Evolutionary conservation across 78 protist genomes (phyloP), one percentile per base, ranked within the genome.

Genomic region (Mantamonas sphyraenae): DNA sequence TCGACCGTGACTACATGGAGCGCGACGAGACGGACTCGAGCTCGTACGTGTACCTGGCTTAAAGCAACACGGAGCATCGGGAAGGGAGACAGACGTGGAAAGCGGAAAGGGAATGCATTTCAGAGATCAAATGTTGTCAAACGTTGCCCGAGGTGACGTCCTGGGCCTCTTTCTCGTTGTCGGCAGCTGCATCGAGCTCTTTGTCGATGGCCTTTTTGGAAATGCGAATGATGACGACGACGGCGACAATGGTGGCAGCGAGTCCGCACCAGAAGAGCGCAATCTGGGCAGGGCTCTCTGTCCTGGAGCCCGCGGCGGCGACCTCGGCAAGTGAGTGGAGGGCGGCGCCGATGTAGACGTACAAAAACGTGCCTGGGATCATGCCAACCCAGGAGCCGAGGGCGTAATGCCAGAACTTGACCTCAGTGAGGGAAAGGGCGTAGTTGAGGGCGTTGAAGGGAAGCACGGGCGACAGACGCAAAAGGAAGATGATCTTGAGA

Each of bases 1-100:
- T 95, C 17, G 98, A 95, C 14, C 87, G 95, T 22, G 98, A 93
- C 64, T 95, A 95, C 58, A 57, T 95, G 20, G 90, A 86, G 66
- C 79, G 98, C 59, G 89, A 81, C 68, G 77, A 59, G 47, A 77
- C 76, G 34, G 58, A 88, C 51, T 67, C 91, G 2, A 64, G 55
- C 76, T 28, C 28, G 45, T 94, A 94, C 85, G 58, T 64, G 55
- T 94, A 94, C 53, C 66, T 94, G 42, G 95, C 98, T 1, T 91
- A 64, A 69, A 35, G 22, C 22, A 10, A 42, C 47, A 10, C 47
- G 47, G 10, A 42, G 10, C 10, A 10, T 12, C 5, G 10, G 63
- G 26, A 33, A 10, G 63, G 47, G 47, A 42, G 22, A 42, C 5
- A 42, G 22, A 10, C 5, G 47, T 42, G 22, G 47, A 42, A 12